A percentile compares a stretch with the other conserved stretches of the same genome.
These are phyloP conservation scores for Penicillium aurantiogriseum DNA, from an alignment of 2,329 filamentous ascomycete genomes.

Conservation along the genomic window DNA sequence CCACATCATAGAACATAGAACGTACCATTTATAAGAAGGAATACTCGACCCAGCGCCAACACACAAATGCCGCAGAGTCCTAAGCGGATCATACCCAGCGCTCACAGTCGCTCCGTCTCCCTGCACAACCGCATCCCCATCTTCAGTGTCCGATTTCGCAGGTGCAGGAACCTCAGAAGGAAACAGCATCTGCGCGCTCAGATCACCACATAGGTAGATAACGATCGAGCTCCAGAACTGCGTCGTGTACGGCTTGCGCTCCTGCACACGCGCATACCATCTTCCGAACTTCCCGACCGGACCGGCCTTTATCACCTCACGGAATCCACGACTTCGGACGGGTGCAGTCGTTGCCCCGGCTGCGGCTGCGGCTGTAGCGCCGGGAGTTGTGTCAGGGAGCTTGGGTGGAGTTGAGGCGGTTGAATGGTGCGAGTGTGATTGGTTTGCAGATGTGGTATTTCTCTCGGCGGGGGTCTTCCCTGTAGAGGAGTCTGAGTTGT, in stretches of 20 bases:
- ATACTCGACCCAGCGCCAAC: conserved; percentile 74
- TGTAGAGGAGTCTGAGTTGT: conserved; percentile 12
- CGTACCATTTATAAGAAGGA: conserved; percentile 78
- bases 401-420: not conserved
- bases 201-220: conserved; percentile 75
- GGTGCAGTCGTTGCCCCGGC: conserved; percentile 25
- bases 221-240: conserved; percentile 73
- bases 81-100: conserved; percentile 60
- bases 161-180: conserved; percentile 32
- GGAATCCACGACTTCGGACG: conserved; percentile 25
- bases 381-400: conserved; percentile 12
- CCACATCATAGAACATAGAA: not conserved
- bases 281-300: conserved; percentile 37
- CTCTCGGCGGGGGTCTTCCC: not conserved
- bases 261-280: conserved; percentile 68
- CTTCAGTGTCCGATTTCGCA: conserved; percentile 21
- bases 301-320: conserved; percentile 31
- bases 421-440: not conserved
- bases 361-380: conserved; percentile 25
- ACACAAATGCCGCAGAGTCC: conserved; percentile 68
- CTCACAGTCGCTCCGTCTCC: conserved; percentile 22
- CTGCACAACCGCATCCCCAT: conserved; percentile 40
- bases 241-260: conserved; percentile 70
- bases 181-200: conserved; percentile 71
- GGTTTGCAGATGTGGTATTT: not conserved